phyloP scores from a whole-genome alignment of 345 rosid species.

The Diplotaxis tenuifolia region DNA sequence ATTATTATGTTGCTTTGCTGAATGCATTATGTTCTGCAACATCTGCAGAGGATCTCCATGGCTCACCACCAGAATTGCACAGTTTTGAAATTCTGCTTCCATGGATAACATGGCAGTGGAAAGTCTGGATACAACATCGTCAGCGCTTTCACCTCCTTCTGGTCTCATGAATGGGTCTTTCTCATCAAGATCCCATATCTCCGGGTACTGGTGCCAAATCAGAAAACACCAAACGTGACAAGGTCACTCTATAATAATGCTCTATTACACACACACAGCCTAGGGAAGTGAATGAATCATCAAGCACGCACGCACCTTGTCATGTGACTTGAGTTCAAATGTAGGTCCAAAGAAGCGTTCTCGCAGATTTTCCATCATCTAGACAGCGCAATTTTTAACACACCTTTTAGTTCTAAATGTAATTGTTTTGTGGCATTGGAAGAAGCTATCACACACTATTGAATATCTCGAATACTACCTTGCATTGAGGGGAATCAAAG shows the following conservation, averaged over 20 bases:
- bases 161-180: conserved; percentile 68
- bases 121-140: conserved; percentile 78
- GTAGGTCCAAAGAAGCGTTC: conserved; percentile 92
- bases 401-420: no score
- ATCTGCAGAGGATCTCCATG: conserved; percentile 95
- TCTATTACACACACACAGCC: no score
- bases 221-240: no score
- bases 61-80: conserved; percentile 68
- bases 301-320: conserved; percentile 54
- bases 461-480: no score
- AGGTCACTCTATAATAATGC: no score
- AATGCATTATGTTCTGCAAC: conserved; percentile 60
- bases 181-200: conserved; percentile 88
- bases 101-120: conserved; percentile 48
- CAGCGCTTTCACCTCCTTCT: conserved; percentile 86
- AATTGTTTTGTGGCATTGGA: no score
- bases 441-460: no score
- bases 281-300: background rate
- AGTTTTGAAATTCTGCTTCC: conserved; percentile 72
- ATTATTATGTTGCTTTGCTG: background rate
- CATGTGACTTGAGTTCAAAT: conserved; percentile 78
- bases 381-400: no score
- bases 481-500: conserved; percentile 73
- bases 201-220: conserved; percentile 49
- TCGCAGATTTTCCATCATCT: conserved; percentile 78